Conservation (phyloP, 2,329 filamentous ascomycete genomes). For the Trichoderma cornu-damae region DNA sequence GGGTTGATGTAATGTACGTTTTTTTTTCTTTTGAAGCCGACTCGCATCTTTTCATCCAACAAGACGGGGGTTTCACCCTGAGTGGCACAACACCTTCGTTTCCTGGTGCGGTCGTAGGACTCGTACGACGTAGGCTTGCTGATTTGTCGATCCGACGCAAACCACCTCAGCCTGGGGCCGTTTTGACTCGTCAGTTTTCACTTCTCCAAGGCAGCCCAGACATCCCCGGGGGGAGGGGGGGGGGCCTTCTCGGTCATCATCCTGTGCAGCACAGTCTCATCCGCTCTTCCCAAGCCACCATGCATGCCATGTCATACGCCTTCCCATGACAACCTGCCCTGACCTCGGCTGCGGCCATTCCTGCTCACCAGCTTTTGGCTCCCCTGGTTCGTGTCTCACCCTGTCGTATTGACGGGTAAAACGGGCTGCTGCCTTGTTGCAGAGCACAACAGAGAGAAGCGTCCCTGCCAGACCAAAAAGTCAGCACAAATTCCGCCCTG, state of each 20-base stretch:
- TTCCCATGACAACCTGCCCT: neutral
- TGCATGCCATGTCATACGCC: conserved; percentile 4
- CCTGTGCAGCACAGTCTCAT: neutral
- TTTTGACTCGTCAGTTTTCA: conserved; percentile 18
- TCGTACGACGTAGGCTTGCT: conserved; percentile 1
- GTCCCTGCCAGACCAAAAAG: neutral
- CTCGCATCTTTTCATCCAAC: conserved; percentile 16
- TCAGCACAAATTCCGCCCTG: too few species aligned
- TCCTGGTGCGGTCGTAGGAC: neutral
- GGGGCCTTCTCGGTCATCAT: neutral
- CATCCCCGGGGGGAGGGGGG: too few species aligned
- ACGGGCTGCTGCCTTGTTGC: conserved; percentile 1
- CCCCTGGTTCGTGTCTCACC: neutral
- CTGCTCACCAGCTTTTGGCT: neutral
- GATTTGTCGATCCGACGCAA: neutral
- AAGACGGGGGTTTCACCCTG: conserved; percentile 17
- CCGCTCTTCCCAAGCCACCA: neutral
- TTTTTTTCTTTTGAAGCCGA: too few species aligned
- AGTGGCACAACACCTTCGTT: neutral
- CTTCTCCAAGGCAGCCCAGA: conserved; percentile 8
- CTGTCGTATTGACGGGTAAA: neutral
- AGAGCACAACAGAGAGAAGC: neutral
- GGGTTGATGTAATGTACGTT: too few species aligned
- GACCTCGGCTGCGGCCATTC: conserved; percentile 6
- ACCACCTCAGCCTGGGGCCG: neutral